A percentile compares a stretch with the other conserved stretches of the same genome.
Conservation (phyloP, 2,329 filamentous ascomycete species). For the Hypoxylon sp. region DNA sequence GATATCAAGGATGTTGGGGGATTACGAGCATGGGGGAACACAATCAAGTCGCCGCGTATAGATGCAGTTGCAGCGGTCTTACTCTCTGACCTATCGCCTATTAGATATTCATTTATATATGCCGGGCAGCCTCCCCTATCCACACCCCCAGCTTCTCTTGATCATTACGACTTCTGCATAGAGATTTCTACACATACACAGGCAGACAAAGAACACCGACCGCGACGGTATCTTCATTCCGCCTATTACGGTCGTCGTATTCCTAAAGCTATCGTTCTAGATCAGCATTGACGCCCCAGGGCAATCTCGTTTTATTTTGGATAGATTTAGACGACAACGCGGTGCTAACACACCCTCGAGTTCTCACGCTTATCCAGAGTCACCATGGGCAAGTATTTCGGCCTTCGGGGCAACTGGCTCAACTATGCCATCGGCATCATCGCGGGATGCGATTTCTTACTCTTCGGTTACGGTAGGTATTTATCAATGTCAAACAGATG, state of each 20-base stretch:
- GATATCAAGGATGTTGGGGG: neutral
- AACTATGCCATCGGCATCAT: constrained; percentile 75
- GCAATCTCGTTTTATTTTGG: neutral
- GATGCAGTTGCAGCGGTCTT: constrained; percentile 20
- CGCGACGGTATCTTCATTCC: neutral
- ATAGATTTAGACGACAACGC: neutral
- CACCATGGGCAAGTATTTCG: constrained; percentile 61
- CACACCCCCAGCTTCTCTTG: neutral
- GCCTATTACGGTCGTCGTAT: constrained; percentile 7
- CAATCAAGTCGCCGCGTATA: neutral
- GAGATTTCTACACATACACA: neutral
- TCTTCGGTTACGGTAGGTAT: constrained; percentile 61
- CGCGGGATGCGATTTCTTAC: constrained; percentile 76
- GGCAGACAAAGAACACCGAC: neutral
- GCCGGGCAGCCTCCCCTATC: neutral
- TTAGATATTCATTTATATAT: constrained; percentile 19
- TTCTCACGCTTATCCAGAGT: neutral
- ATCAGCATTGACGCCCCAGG: constrained; percentile 4
- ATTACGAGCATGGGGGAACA: constrained; percentile 3
- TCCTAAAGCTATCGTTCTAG: constrained; percentile 9
- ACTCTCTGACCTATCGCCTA: constrained; percentile 10
- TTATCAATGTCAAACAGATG: neutral
- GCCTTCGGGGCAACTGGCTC: constrained; percentile 69
- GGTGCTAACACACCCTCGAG: neutral
- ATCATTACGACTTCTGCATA: neutral